These are phyloP conservation scores for Arachnomyces sp. DNA, from an alignment of 2,329 filamentous ascomycete genomes.

Conservation along the genomic window DNA sequence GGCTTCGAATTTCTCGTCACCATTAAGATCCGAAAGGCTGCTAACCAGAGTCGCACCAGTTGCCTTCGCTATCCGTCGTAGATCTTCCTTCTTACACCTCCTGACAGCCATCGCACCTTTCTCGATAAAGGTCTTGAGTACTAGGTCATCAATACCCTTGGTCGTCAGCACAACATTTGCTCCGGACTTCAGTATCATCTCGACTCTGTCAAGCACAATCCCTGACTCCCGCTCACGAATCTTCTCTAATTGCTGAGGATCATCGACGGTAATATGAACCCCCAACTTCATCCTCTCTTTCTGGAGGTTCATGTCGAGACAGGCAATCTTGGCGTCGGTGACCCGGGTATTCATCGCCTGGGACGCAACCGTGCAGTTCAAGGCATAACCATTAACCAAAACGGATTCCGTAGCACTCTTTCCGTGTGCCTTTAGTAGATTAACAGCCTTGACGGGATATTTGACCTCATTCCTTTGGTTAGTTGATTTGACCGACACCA, in stretches of 20 bases:
- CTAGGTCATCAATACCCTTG: conserved; percentile 96
- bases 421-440: conserved; percentile 96
- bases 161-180: conserved; percentile 95
- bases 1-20: conserved; percentile 91
- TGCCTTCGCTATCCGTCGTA: conserved; percentile 89
- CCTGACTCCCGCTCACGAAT: conserved; percentile 88
- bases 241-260: conserved; percentile 94
- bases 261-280: conserved; percentile 96
- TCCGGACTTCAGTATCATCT: conserved; percentile 95
- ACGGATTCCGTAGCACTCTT: conserved; percentile 80
- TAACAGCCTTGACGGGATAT: conserved; percentile 98
- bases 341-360: conserved; percentile 95
- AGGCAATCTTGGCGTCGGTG: conserved; percentile 90
- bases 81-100: conserved; percentile 96
- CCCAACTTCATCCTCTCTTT: conserved; percentile 99
- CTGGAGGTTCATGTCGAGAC: conserved; percentile 95
- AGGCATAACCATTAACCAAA: conserved; percentile 88
- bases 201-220: conserved; percentile 86
- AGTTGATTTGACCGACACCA: conserved; percentile 86
- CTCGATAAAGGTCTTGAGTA: conserved; percentile 90
- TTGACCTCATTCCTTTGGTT: conserved; percentile 88
- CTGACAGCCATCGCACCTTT: conserved; percentile 91
- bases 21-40: conserved; percentile 91
- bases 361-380: conserved; percentile 97
- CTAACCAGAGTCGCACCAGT: conserved; percentile 89